A percentile compares a stretch with the other conserved stretches of the same genome.
Conservation (phyloP, 257 asterid species). For the Fraxinus cuspidata region DNA sequence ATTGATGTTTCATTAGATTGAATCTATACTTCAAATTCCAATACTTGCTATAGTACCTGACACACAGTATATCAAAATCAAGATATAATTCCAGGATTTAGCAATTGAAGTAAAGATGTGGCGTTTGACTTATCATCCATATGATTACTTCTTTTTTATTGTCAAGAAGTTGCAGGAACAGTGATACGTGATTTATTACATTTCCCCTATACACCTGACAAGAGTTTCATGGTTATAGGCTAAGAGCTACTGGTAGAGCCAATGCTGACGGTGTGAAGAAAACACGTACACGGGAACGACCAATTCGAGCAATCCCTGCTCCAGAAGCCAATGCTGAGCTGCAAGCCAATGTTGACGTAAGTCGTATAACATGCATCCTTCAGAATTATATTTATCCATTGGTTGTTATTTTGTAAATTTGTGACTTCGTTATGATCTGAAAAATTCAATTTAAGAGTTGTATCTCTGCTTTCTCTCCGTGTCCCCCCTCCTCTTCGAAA, state of each 20-base stretch:
- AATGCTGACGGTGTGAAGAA: conserved; percentile 59
- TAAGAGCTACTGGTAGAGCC: conserved; percentile 67
- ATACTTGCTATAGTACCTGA: neutral
- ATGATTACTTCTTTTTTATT: conserved; percentile 7
- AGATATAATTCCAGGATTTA: neutral
- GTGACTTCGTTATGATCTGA: neutral
- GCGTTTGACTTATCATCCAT: conserved; percentile 5
- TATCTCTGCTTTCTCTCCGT: neutral
- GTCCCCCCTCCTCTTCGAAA: neutral
- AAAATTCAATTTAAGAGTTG: neutral
- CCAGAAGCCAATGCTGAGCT: conserved; percentile 92
- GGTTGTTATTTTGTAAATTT: neutral
- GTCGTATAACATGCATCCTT: conserved; percentile 24
- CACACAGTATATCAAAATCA: neutral
- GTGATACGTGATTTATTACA: neutral
- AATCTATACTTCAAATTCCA: neutral
- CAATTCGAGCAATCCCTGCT: conserved; percentile 61
- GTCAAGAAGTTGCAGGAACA: neutral
- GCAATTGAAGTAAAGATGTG: neutral
- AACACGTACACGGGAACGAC: conserved; percentile 67
- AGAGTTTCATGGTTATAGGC: conserved; percentile 39
- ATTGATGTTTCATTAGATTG: neutral
- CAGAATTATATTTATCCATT: neutral
- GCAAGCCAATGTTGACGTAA: conserved; percentile 78
- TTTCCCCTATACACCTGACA: neutral